Evolutionary conservation across 2,329 filamentous ascomycete species (phyloP).

Genomic region (Pezicula carpinea): DNA sequence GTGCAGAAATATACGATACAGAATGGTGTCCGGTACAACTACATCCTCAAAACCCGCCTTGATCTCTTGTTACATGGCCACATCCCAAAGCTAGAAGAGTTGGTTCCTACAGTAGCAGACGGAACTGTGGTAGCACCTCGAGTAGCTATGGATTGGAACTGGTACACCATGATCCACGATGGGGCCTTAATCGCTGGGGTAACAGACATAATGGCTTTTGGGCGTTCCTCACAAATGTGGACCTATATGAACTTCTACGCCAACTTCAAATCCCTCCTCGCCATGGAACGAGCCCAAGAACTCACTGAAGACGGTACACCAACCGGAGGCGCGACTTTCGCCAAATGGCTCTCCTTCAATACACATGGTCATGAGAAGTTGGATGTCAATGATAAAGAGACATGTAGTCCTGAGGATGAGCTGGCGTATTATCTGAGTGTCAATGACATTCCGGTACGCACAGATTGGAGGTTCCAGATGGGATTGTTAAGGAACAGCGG

Average conservation of each 20-base stretch:
- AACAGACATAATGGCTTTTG: constrained; percentile 18
- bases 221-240: constrained; percentile 14
- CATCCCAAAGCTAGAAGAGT: not conserved
- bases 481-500: constrained; percentile 8
- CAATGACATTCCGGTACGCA: constrained; percentile 17
- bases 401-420: constrained; percentile 14
- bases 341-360: constrained; percentile 15
- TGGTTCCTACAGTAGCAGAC: not conserved
- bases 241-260: constrained; percentile 14
- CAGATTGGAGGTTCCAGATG: constrained; percentile 18
- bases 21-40: constrained; percentile 2
- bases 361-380: constrained; percentile 11
- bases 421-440: constrained; percentile 16
- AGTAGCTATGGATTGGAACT: constrained; percentile 18
- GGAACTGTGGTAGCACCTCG: constrained; percentile 11
- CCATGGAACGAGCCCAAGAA: constrained; percentile 2
- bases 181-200: constrained; percentile 15
- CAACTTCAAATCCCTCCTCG: constrained; percentile 7
- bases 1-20: constrained; percentile 4
- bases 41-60: not conserved
- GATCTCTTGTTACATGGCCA: constrained; percentile 1
- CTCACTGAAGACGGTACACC: not conserved
- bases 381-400: constrained; percentile 8
- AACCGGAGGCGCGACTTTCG: constrained; percentile 8
- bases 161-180: constrained; percentile 18